Conservation (phyloP, 2,329 filamentous ascomycete genomes). For the Penicillium sp. region DNA sequence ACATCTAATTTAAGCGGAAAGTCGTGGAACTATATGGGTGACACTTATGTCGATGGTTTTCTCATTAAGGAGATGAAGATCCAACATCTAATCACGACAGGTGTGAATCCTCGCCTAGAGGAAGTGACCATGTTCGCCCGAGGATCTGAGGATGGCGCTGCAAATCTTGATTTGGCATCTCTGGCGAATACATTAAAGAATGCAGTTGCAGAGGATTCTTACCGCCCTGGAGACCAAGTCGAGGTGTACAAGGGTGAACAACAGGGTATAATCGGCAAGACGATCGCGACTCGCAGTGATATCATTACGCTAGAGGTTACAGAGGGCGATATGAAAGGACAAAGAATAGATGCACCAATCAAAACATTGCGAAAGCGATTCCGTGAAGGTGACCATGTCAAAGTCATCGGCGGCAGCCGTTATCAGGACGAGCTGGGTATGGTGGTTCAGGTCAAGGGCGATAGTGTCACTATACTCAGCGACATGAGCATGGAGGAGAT, state of each 20-base stretch:
- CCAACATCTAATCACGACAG: conserved; percentile 75
- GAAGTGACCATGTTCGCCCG: conserved; percentile 94
- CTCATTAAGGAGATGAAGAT: conserved; percentile 92
- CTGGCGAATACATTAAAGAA: conserved; percentile 87
- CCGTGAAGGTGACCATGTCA: conserved; percentile 91
- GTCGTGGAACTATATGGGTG: conserved; percentile 78
- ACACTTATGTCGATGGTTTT: conserved; percentile 90
- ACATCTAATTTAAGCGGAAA: conserved; percentile 57
- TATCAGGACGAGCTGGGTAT: conserved; percentile 95
- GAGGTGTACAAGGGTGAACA: conserved; percentile 96
- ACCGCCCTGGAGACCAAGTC: conserved; percentile 90
- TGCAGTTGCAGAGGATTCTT: conserved; percentile 73
- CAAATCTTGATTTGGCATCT: conserved; percentile 87
- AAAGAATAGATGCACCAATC: conserved; percentile 86
- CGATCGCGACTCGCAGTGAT: conserved; percentile 80
- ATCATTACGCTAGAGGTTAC: conserved; percentile 86
- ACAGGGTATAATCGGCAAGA: conserved; percentile 81
- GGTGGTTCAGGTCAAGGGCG: conserved; percentile 89
- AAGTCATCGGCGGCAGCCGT: conserved; percentile 93
- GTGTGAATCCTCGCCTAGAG: conserved; percentile 89
- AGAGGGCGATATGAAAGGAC: conserved; percentile 75
- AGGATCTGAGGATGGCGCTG: conserved; percentile 83
- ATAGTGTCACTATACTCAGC: conserved; percentile 86
- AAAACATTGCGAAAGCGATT: conserved; percentile 92
- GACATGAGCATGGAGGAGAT: conserved; percentile 92